Percentiles rank a stretch among this genome's conserved stretches.
Conservation (phyloP, 805 yeast genomes). For the Yamadazyma phyllophila region DNA sequence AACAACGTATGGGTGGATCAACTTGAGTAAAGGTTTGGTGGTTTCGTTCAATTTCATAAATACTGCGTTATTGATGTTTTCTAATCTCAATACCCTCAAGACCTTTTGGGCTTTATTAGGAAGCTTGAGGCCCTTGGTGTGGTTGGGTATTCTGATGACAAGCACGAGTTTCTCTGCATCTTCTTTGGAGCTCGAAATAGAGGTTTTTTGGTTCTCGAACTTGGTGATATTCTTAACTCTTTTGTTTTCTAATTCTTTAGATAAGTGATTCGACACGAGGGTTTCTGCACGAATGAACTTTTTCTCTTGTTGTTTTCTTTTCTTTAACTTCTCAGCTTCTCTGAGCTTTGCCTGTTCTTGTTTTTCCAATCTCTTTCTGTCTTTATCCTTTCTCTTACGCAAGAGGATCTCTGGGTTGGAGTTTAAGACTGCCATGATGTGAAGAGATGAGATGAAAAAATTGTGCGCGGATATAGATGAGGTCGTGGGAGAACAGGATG, state of each 20-base stretch:
- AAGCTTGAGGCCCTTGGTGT: slow-evolving; percentile 54
- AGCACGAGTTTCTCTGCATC: slow-evolving; percentile 51
- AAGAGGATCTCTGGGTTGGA: slow-evolving; percentile 75
- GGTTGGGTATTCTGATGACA: slow-evolving; percentile 66
- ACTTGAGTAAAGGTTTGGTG: slow-evolving; percentile 61
- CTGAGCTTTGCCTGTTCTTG: slow-evolving; percentile 62
- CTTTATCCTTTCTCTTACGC: slow-evolving; percentile 77
- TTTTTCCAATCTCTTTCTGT: slow-evolving; percentile 67
- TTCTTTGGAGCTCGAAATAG: slow-evolving; percentile 18
- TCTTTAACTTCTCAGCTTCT: slow-evolving; percentile 43
- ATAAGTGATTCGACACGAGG: slow-evolving; percentile 61
- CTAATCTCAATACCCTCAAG: slow-evolving; percentile 59
- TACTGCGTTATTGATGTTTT: slow-evolving; percentile 63
- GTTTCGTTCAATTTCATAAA: slow-evolving; percentile 62
- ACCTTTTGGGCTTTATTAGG: slow-evolving; percentile 64
- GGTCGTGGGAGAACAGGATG: background rate
- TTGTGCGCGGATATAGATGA: slow-evolving; percentile 5
- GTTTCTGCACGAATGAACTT: slow-evolving; percentile 75
- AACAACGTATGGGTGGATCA: slow-evolving; percentile 71
- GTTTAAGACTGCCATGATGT: slow-evolving; percentile 47
- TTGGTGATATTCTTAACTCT: slow-evolving; percentile 64
- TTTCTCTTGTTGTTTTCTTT: slow-evolving; percentile 41
- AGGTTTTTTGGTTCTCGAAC: slow-evolving; percentile 44
- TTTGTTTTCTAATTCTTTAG: slow-evolving; percentile 64
- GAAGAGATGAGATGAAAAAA: slow-evolving; percentile 8